These are phyloP conservation scores for Coniella vitis DNA, from an alignment of 2,329 filamentous ascomycete genomes.

Conservation along the genomic window DNA sequence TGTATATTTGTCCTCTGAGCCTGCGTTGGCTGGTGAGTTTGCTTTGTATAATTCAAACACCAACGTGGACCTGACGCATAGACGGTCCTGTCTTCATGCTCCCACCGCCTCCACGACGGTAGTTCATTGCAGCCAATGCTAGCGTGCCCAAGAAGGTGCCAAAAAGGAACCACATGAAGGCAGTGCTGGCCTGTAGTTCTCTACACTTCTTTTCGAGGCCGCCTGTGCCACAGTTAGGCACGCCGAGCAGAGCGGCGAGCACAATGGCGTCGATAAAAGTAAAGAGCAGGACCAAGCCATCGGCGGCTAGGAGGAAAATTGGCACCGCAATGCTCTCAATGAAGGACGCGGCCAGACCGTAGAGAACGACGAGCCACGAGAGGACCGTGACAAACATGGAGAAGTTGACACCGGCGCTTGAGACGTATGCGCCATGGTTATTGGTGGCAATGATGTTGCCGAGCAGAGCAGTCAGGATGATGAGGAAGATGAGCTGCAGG, in stretches of 20 bases:
- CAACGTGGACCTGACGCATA: conserved; percentile 47
- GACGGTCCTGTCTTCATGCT: conserved; percentile 40
- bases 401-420: conserved; percentile 48
- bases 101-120: conserved; percentile 43
- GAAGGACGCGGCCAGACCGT: conserved; percentile 51
- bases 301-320: conserved; percentile 47
- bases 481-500: conserved; percentile 43
- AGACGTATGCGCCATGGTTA: conserved; percentile 34
- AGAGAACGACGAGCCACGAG: conserved; percentile 58
- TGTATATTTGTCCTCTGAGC: no score
- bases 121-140: conserved; percentile 47
- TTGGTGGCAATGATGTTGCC: conserved; percentile 52
- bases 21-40: no score
- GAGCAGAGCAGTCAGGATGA: conserved; percentile 49
- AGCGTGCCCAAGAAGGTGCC: conserved; percentile 51
- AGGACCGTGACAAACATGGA: conserved; percentile 64
- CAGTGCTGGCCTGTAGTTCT: conserved; percentile 66
- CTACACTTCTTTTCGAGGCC: conserved; percentile 56
- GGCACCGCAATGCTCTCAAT: conserved; percentile 46
- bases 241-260: conserved; percentile 61
- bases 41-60: conserved; percentile 29
- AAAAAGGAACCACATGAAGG: conserved; percentile 77
- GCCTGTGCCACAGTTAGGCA: conserved; percentile 62
- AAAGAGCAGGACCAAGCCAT: conserved; percentile 57
- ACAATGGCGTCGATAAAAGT: conserved; percentile 65